Evolutionary conservation across 148 eudicot genomes (phyloP).

Genomic region (Chenopodium berlandieri): DNA sequence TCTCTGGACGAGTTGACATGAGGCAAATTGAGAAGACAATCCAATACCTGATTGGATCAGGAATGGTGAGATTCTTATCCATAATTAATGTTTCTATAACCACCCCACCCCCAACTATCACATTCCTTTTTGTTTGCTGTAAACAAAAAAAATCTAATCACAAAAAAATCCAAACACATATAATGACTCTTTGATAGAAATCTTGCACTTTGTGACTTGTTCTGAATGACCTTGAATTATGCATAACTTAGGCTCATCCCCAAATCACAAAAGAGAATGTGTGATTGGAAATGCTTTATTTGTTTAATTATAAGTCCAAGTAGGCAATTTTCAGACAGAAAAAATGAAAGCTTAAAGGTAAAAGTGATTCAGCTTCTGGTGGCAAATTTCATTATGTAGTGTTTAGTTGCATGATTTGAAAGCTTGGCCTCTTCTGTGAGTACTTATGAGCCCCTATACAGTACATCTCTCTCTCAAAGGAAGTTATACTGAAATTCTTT

Average conservation of each 20-base stretch:
- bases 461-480: not conserved
- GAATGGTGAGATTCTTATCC: constrained; percentile 37
- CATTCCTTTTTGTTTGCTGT: too few relatives aligned
- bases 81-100: not conserved
- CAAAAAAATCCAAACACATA: too few relatives aligned
- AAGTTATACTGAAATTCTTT: not conserved
- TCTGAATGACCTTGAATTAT: not conserved
- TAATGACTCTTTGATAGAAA: not conserved
- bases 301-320: not conserved
- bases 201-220: not conserved
- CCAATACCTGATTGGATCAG: constrained; percentile 48
- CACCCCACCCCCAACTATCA: not conserved
- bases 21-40: constrained; percentile 50
- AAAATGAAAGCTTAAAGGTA: not conserved
- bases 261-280: not conserved
- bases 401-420: not conserved
- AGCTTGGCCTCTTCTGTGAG: not conserved
- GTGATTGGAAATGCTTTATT: not conserved
- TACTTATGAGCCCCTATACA: not conserved
- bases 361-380: too few relatives aligned
- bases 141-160: too few relatives aligned
- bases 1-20: constrained; percentile 51
- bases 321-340: not conserved
- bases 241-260: not conserved
- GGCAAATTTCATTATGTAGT: too few relatives aligned